Base-by-base conservation (phyloP, 1,284 basidiomycete species). In the Gymnopus androsaceus region DNA sequence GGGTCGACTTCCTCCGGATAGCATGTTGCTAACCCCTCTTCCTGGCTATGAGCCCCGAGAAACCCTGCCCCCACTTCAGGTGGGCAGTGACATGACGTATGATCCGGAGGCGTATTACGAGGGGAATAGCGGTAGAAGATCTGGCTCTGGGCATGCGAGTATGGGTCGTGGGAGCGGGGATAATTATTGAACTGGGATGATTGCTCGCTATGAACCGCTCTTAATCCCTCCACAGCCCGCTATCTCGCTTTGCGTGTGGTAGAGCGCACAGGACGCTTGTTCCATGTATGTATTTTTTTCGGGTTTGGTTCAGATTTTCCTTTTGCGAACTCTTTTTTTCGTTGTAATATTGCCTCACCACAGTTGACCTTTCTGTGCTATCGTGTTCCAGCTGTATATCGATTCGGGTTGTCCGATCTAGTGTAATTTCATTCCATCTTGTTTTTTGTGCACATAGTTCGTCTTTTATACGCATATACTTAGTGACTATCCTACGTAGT, bases 11-110 rank as follows among this genome's bases (percentile, higher is more conserved):
- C 74, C 79, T 28, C 66, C 74, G 25, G 74, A 79, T 61, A 80
- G 77, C 64, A 81, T 80, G 7, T 73, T 82, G 45, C 67, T 82
- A 59, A 80, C 79, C 47, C 77, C 79, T 28, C 66, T 80, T 37
- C 72, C 76, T 11, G 74, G 77, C n/a, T 80, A 77, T 50, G 68
- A 70, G 58, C 62, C 71, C 33, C 47, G 65, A 38, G 49, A 52
- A 31, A 46, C 56, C 21, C 31, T 59, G 8, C 54, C 56, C 38
- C 46, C 56, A 28, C 51, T 56, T 38, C 46, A 48, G 36, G 44
- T 47, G 38, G 44, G 42, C 38, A 42, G 31, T 31, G 31, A 49
- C 44, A 55, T 56, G 54, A 52, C 51, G 54, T 55, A 55, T 37
- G 58, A 55, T 41, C 50, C 58, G 34, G 58, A 55, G 44, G 38